These are phyloP conservation scores for Paraphaeosphaeria minitans DNA, from an alignment of 2,329 filamentous ascomycete species.

Conservation along the genomic window DNA sequence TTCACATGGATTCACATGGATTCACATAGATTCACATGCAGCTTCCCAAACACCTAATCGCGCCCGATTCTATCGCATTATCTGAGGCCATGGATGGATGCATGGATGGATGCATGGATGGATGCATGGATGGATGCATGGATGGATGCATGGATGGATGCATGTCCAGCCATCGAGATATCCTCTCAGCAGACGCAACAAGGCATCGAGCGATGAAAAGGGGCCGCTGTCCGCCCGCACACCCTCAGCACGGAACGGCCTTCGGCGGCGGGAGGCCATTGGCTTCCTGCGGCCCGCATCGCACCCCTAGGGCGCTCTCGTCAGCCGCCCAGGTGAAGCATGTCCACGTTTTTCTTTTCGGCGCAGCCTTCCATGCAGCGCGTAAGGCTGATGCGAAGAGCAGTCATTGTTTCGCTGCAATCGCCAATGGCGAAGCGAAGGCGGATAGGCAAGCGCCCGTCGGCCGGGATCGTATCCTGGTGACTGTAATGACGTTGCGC, in stretches of 20 bases:
- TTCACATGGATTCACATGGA: too few species aligned
- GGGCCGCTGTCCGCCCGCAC: constrained; percentile 3
- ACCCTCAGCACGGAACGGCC: constrained; percentile 13
- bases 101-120: too few species aligned
- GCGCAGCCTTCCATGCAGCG: constrained; percentile 22
- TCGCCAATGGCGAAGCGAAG: constrained; percentile 17
- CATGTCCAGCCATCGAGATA: not conserved
- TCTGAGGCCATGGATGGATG: too few species aligned
- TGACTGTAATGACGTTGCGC: constrained; percentile 18
- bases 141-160: too few species aligned
- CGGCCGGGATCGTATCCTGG: constrained; percentile 12
- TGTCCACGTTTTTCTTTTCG: constrained; percentile 19
- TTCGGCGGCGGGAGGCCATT: constrained; percentile 4
- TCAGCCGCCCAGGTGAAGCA: constrained; percentile 17
- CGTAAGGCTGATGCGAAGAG: constrained; percentile 23
- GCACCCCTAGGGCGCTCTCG: constrained; percentile 11
- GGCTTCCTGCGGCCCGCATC: constrained; percentile 9
- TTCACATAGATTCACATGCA: constrained; percentile 23
- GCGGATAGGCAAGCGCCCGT: constrained; percentile 19
- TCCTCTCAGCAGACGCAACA: constrained; percentile 7
- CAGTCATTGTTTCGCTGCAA: constrained; percentile 14
- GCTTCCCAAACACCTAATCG: constrained; percentile 14
- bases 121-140: too few species aligned
- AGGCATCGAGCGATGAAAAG: not conserved
- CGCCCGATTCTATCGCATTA: constrained; percentile 8